Evolutionary conservation across 1,284 basidiomycete species (phyloP), one percentile per base, ranked within the genome.

Genomic region (Moniliophthora roreri): DNA sequence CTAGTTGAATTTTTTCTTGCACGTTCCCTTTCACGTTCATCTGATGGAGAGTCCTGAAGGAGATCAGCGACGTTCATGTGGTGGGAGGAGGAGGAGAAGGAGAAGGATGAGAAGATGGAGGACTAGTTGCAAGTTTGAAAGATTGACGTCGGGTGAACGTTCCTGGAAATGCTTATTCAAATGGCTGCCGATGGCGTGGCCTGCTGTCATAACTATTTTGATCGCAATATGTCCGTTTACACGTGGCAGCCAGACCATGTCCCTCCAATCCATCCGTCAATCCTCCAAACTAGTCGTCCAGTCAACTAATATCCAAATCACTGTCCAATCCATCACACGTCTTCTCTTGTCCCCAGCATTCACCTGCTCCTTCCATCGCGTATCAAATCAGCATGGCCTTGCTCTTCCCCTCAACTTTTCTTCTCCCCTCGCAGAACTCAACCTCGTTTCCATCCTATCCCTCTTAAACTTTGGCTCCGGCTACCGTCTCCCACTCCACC

Each of bases 381-480:
- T 89, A 1, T 84, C 83, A 10, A 64, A 67, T 11, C 69, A 74
- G 11, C 87, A 91, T 67, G 88, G 89, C 32, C 73, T 89, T 51
- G 73, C 77, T n/a, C 74, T 93, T 50, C 91, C 91, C 4, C 78
- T 93, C 42, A 83, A 84, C 6, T 93, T 93, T 63, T 75, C 87
- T 36, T 85, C 86, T 0, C 66, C 76, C 26, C 68, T 84, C 20
- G 78, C 85, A 37, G 88, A 93, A 67, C 72, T 93, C 57, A 91
- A 91, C 68, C 72, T 92, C 39, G 70, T 91, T 32, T 82, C 84
- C 32, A 68, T 89, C 4, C 78, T 93, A 36, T 83, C 85, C 1
- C 74, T 93, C 7, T 76, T 94, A 32, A 93, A 93, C 66, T 90
- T 93, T 65, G 88, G 79, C 7, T 90, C 88, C 1, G 89, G 89